Conservation (phyloP, 306 rosid genomes). For the Sicyos edulis region DNA sequence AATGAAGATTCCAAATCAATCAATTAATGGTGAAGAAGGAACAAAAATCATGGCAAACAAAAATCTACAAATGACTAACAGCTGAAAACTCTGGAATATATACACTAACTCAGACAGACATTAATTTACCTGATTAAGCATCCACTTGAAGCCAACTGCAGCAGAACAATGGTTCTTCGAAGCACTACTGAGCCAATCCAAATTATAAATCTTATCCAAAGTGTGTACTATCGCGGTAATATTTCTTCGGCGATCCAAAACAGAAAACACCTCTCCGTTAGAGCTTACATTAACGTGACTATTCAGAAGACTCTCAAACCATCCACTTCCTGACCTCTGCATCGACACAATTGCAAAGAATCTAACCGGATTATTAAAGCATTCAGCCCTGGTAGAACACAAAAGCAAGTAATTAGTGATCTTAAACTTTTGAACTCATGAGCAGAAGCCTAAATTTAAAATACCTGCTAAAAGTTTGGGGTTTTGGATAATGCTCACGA, state of each 20-base stretch:
- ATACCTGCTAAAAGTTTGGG: conserved; percentile 78
- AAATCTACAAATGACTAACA: no score
- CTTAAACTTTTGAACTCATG: conserved; percentile 13
- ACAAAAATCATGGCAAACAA: no score
- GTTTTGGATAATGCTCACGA: conserved; percentile 63
- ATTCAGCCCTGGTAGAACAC: conserved; percentile 58
- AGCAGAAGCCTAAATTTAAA: conserved; percentile 17
- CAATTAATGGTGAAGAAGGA: not conserved
- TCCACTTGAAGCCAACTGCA: conserved; percentile 97
- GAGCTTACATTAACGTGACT: conserved; percentile 83
- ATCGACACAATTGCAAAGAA: conserved; percentile 76
- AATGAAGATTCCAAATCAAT: not conserved
- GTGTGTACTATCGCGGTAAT: conserved; percentile 60
- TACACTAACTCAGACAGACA: no score
- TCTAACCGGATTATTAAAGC: conserved; percentile 69
- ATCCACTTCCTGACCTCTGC: conserved; percentile 97
- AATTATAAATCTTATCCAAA: conserved; percentile 72
- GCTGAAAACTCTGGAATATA: no score
- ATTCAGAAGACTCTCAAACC: conserved; percentile 89
- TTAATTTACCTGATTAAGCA: conserved; percentile 80
- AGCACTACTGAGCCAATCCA: conserved; percentile 94
- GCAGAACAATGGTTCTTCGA: conserved; percentile 92
- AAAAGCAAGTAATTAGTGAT: conserved; percentile 20
- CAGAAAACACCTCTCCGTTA: conserved; percentile 84
- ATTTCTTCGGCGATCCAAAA: conserved; percentile 57